Conservation (phyloP, 257 asterid genomes). For the Knoxia roxburghii region DNA sequence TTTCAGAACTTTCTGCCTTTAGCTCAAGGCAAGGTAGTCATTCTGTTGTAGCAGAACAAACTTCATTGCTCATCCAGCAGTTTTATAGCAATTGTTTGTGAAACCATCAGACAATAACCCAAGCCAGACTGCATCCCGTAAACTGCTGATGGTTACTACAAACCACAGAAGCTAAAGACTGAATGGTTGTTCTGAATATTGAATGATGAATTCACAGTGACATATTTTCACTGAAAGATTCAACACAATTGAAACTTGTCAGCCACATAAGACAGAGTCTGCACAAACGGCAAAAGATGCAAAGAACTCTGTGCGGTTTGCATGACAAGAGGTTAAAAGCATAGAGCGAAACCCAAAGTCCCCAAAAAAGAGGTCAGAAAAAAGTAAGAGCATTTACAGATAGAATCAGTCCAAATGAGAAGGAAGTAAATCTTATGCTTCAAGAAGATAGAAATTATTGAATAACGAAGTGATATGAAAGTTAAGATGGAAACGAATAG, state of each 20-base stretch:
- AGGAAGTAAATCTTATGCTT: neutral
- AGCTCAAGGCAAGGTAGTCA: neutral
- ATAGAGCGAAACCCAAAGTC: neutral
- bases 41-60: neutral
- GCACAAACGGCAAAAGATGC: neutral
- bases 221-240: neutral
- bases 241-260: neutral
- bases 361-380: too few relatives aligned
- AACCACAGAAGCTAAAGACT: neutral
- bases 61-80: neutral
- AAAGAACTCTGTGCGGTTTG: neutral
- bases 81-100: neutral
- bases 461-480: neutral
- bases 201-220: neutral
- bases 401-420: too few relatives aligned
- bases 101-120: neutral
- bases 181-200: neutral
- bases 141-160: neutral
- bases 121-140: neutral
- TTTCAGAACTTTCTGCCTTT: neutral
- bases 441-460: neutral
- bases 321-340: neutral
- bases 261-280: neutral
- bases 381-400: neutral
- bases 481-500: neutral